These are phyloP conservation scores for Heterobasidion parviporum DNA, from an alignment of 1,284 basidiomycete genomes.

Conservation along the genomic window DNA sequence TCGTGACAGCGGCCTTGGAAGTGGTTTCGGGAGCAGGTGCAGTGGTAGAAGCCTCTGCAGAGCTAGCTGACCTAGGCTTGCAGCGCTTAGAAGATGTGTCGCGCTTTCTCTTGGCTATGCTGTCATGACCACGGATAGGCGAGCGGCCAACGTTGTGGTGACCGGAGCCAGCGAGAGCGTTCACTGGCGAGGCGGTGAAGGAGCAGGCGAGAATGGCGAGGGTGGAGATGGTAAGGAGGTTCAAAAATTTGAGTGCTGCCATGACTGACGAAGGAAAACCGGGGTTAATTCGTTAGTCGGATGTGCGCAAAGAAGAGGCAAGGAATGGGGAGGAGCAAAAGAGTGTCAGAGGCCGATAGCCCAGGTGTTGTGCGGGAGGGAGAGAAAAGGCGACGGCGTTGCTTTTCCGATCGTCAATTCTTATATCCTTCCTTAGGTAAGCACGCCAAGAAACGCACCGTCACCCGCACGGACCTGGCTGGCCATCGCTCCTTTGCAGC, in stretches of 20 bases:
- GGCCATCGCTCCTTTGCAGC: not conserved
- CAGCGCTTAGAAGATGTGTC: conserved; percentile 34
- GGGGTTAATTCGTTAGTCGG: conserved; percentile 3
- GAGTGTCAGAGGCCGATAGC: conserved; percentile 22
- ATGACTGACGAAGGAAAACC: conserved; percentile 23
- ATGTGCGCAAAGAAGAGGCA: conserved; percentile 2
- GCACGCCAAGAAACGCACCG: conserved; percentile 12
- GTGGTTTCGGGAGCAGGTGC: conserved; percentile 6
- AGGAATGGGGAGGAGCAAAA: conserved; percentile 20
- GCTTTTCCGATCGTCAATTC: not conserved
- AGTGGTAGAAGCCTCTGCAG: conserved; percentile 13
- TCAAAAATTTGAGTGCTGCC: conserved; percentile 44
- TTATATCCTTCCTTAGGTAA: conserved; percentile 13
- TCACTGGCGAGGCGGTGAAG: conserved; percentile 35
- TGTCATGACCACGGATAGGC: conserved; percentile 33
- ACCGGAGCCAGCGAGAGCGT: conserved; percentile 41
- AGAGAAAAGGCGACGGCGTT: conserved; percentile 4
- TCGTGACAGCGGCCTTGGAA: not conserved
- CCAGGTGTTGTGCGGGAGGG: conserved; percentile 14
- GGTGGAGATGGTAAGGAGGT: conserved; percentile 48
- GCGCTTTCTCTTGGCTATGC: conserved; percentile 40
- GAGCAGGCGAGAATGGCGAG: conserved; percentile 48
- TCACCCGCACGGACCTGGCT: not conserved
- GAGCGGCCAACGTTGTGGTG: conserved; percentile 25
- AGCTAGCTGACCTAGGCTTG: conserved; percentile 26